These are phyloP conservation scores for Senecio squalidus DNA, from an alignment of 140 eudicot species.

Conservation along the genomic window DNA sequence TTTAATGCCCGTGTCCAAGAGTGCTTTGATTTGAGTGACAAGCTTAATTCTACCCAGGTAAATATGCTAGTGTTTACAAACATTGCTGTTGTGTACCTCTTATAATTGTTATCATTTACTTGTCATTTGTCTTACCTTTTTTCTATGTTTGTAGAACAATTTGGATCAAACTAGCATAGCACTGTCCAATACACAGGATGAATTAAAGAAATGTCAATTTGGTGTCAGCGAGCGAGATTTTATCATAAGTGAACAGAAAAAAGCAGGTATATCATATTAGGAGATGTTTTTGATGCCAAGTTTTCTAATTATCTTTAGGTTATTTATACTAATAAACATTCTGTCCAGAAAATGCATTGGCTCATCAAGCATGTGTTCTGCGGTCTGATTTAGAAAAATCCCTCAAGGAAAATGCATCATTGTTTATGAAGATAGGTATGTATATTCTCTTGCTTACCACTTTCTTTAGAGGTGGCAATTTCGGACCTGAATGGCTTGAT, in stretches of 20 bases:
- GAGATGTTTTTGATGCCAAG: neutral
- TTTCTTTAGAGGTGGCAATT: neutral
- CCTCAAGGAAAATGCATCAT: conserved; percentile 65
- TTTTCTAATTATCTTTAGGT: neutral
- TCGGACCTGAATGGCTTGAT: too few relatives aligned
- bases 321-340: conserved; percentile 8
- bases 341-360: conserved; percentile 71
- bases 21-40: conserved; percentile 48
- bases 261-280: conserved; percentile 72
- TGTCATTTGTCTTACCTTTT: neutral
- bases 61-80: neutral
- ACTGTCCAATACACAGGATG: conserved; percentile 57
- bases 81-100: neutral
- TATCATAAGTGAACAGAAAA: conserved; percentile 75
- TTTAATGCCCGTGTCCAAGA: conserved; percentile 49
- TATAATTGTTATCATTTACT: neutral
- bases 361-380: conserved; percentile 74
- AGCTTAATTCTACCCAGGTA: conserved; percentile 82
- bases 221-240: conserved; percentile 70
- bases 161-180: conserved; percentile 45
- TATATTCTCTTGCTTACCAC: neutral
- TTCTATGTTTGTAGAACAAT: conserved; percentile 35
- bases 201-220: conserved; percentile 53
- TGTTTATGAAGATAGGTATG: conserved; percentile 70
- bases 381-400: conserved; percentile 81